phyloP scores from a whole-genome alignment of 2,329 filamentous ascomycete genomes.

The Cordyceps cicadae region DNA sequence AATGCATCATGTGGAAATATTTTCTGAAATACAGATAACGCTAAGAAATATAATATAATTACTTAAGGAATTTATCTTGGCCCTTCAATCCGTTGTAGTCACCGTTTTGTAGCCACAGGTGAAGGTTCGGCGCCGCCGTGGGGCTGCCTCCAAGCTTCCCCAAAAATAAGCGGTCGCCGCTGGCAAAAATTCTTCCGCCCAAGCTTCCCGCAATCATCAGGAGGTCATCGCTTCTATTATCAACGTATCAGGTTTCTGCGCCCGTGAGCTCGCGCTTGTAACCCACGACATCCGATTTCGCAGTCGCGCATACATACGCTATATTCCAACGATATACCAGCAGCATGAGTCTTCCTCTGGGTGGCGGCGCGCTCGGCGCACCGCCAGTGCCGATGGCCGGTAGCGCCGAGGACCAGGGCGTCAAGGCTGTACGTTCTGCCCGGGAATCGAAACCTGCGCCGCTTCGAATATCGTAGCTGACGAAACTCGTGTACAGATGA shows the following conservation, averaged over 20 bases:
- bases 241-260: conserved; percentile 9
- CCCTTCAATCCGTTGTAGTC: no score
- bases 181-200: conserved; percentile 33
- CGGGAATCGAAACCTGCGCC: not conserved
- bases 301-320: not conserved
- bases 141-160: not conserved
- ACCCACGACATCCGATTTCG: not conserved
- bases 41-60: not conserved
- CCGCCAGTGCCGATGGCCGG: conserved; percentile 18
- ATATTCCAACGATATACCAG: not conserved
- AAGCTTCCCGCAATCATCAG: conserved; percentile 16
- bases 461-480: not conserved
- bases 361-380: conserved; percentile 15
- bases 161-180: conserved; percentile 26
- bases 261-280: not conserved
- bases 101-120: not conserved
- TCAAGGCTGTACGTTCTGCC: conserved; percentile 37
- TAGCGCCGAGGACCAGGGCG: conserved; percentile 40
- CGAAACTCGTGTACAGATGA: conserved; percentile 51
- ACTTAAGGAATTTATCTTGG: not conserved
- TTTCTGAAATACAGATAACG: not conserved
- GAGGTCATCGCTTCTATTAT: conserved; percentile 12
- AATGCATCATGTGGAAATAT: not conserved
- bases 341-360: conserved; percentile 30
- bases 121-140: not conserved